Conservation (phyloP, 768 basidiomycete species). For the Phanerochaete sordida region DNA sequence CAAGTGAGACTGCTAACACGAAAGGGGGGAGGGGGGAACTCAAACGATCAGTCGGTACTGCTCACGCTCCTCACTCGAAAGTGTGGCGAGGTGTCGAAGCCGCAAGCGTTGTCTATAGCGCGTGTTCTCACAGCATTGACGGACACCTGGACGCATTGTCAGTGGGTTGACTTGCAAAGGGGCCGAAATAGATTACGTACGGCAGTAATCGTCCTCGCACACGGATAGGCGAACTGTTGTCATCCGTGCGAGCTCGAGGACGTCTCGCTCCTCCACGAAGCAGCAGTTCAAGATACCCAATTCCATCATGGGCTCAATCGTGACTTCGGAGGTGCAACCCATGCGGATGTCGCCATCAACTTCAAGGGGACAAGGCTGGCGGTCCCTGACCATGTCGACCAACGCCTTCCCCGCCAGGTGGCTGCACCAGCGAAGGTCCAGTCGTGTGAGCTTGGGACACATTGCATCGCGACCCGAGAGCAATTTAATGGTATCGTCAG, state of each 20-base stretch:
- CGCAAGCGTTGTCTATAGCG: conserved; percentile 52
- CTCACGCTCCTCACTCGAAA: conserved; percentile 14
- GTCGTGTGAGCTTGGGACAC: conserved; percentile 43
- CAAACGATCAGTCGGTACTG: conserved; percentile 17
- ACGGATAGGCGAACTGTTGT: conserved; percentile 47
- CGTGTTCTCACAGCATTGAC: conserved; percentile 52
- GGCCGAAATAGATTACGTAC: conserved; percentile 34
- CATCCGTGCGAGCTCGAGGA: conserved; percentile 45
- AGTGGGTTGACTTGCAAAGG: not conserved
- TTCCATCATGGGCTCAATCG: conserved; percentile 33
- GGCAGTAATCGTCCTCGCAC: conserved; percentile 46
- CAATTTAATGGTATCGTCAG: conserved; percentile 38
- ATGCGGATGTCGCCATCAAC: not conserved
- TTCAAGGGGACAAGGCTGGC: conserved; percentile 18
- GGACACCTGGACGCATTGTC: conserved; percentile 29
- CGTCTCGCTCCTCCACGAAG: conserved; percentile 50
- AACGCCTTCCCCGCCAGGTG: conserved; percentile 49
- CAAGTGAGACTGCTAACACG: too few relatives aligned
- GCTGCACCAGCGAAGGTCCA: conserved; percentile 61
- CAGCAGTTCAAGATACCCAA: conserved; percentile 56
- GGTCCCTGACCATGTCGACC: conserved; percentile 44
- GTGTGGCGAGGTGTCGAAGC: conserved; percentile 29
- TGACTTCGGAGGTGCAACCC: not conserved
- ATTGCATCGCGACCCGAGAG: conserved; percentile 36
- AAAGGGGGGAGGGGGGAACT: too few relatives aligned